These are phyloP conservation scores for Obba rivulosa DNA, from an alignment of 768 basidiomycete species.

Conservation along the genomic window DNA sequence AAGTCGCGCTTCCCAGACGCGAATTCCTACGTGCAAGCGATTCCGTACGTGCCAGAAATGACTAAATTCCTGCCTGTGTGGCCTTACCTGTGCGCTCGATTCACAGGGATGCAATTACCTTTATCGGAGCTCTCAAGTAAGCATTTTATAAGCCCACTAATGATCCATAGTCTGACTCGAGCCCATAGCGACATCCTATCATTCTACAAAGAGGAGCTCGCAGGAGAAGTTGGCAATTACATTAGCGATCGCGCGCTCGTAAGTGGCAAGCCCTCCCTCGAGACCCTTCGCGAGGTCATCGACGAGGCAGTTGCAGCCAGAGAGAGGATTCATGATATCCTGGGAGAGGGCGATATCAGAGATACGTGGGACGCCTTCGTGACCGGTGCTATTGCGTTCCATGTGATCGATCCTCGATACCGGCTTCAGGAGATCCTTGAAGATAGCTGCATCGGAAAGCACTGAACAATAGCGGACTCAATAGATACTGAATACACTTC, in stretches of 20 bases:
- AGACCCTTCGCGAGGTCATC: conserved; percentile 4
- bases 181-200: conserved; percentile 12
- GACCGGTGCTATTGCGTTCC: conserved; percentile 1
- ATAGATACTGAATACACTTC: too few species aligned
- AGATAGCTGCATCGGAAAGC: too few species aligned
- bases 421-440: conserved; percentile 2
- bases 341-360: conserved; percentile 1
- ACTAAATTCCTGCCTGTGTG: too few species aligned
- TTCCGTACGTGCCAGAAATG: conserved; percentile 23
- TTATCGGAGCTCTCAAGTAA: conserved; percentile 5
- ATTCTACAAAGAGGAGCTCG: conserved; percentile 16
- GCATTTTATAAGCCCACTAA: neutral
- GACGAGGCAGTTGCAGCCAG: conserved; percentile 2
- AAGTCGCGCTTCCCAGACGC: conserved; percentile 24
- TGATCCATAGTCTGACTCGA: neutral
- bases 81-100: neutral
- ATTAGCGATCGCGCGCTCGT: conserved; percentile 9
- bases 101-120: neutral
- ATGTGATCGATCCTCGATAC: conserved; percentile 4
- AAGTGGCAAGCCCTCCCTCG: neutral
- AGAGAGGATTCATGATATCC: neutral
- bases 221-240: conserved; percentile 11
- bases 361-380: conserved; percentile 1
- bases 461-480: too few species aligned
- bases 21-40: conserved; percentile 30